Percentiles rank a stretch among this genome's conserved stretches.
Evolutionary conservation across 2,329 filamentous ascomycete species (phyloP).

Genomic region (Aspergillus ibericus): DNA sequence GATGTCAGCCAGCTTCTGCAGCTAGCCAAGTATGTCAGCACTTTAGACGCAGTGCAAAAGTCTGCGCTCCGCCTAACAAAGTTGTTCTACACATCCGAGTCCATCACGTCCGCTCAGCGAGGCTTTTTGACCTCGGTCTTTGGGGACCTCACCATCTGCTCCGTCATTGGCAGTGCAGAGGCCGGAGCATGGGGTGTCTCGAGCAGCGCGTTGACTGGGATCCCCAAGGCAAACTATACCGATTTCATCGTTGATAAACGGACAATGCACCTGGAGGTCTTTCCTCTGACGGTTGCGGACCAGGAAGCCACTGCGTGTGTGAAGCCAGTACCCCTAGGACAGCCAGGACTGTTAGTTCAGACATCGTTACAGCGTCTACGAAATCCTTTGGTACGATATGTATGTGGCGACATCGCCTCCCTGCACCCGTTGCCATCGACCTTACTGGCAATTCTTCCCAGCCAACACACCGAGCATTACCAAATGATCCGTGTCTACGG

Average conservation of each 20-base stretch:
- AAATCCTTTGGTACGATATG: conserved; percentile 48
- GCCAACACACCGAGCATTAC: conserved; percentile 23
- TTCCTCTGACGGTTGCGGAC: conserved; percentile 20
- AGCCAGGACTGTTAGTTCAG: conserved; percentile 43
- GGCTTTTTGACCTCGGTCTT: conserved; percentile 33
- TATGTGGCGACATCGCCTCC: conserved; percentile 47
- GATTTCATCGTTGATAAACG: conserved; percentile 46
- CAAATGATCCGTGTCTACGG: conserved; percentile 43
- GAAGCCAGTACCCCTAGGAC: conserved; percentile 21
- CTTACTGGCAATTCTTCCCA: not conserved
- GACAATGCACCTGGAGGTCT: conserved; percentile 39
- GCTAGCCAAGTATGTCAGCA: conserved; percentile 38
- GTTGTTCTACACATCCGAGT: conserved; percentile 49
- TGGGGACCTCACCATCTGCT: conserved; percentile 38
- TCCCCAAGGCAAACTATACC: conserved; percentile 12
- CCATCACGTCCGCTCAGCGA: conserved; percentile 36
- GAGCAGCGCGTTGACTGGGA: conserved; percentile 30
- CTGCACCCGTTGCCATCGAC: conserved; percentile 36
- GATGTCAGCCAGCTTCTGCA: conserved; percentile 43
- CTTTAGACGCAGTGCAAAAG: conserved; percentile 20
- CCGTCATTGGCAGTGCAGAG: conserved; percentile 46
- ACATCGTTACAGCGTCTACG: conserved; percentile 45
- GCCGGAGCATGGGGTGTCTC: conserved; percentile 43
- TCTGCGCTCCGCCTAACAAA: conserved; percentile 37
- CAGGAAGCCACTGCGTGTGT: no score